Conservation (phyloP, 2,329 filamentous ascomycete species). For the Cytospora mali region DNA sequence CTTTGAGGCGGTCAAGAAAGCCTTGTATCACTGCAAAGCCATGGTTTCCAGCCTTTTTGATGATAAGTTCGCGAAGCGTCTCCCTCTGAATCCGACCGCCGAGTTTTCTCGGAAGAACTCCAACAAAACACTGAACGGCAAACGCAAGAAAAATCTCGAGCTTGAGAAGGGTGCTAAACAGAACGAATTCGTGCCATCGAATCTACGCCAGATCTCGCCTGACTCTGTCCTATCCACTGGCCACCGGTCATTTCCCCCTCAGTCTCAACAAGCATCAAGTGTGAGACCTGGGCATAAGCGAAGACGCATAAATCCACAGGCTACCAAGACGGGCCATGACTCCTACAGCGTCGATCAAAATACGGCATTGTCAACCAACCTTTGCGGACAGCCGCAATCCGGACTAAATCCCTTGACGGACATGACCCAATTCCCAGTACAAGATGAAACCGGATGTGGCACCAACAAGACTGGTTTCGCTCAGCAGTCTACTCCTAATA, state of each 20-base stretch:
- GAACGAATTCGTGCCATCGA: background rate
- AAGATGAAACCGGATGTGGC: background rate
- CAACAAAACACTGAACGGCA: conserved; percentile 6
- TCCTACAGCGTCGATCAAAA: background rate
- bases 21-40: background rate
- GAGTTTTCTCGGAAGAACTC: background rate
- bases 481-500: background rate
- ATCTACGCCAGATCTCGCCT: background rate
- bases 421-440: background rate
- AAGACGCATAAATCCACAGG: background rate
- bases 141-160: background rate
- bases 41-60: conserved; percentile 9
- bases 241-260: background rate
- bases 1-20: background rate
- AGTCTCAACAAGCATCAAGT: background rate
- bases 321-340: background rate
- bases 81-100: background rate
- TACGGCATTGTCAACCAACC: background rate
- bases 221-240: background rate
- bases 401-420: background rate
- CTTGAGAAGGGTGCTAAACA: background rate
- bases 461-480: background rate
- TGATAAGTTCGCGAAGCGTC: conserved; percentile 2
- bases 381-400: background rate
- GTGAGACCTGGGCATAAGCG: background rate